Evolutionary conservation across 352 stramenopile genomes (phyloP), one percentile per base, ranked within the genome.

Genomic region (Globisporangium acanthophoron): DNA sequence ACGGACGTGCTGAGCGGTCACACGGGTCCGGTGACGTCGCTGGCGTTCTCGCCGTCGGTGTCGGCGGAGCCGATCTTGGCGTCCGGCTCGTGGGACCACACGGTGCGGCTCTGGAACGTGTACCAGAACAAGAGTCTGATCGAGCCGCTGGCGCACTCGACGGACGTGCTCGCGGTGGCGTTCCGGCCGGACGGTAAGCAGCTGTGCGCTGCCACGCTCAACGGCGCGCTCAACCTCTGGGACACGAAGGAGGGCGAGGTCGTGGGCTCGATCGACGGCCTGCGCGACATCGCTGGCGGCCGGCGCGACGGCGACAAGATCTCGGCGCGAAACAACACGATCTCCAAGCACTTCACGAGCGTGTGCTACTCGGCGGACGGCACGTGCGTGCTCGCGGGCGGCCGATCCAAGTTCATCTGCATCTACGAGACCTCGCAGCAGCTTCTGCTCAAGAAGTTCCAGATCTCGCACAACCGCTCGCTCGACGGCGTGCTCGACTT

Each of bases 401-500:
- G 97, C 13, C 96, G 96, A 54, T 98, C 90, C 53, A 99, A 99
- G 73, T 99, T 98, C 69, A 93, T 99, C 55, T 99, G 98, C 67
- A 99, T 99, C 62, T 99, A 99, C 81, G 92, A 98, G 67, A 89
- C 97, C 41, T 95, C 84, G 24, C 80, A 87, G 65, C 86, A 90
- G 55, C 95, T 99, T 31, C 73, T 99, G 54, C 75, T 99, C 49
- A 98, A 99, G 65, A 99, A 99, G 70, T 99, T 99, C 70, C 96
- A 99, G 80, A 85, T 99, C 45, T 98, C 92, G 33, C 97, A 99
- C 79, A 99, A 99, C 75, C 73, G 96, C 47, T 96, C 86, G 35
- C 69, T 97, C 1, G 96, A 99, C 64, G 97, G 96, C 40, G 92
- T 99, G 41, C 68, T 99, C 57, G 97, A 99, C 71, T 84, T 97